These are phyloP conservation scores for Entomortierella chlamydospora DNA, from an alignment of 192 early-diverging fungal genomes.

Conservation along the genomic window DNA sequence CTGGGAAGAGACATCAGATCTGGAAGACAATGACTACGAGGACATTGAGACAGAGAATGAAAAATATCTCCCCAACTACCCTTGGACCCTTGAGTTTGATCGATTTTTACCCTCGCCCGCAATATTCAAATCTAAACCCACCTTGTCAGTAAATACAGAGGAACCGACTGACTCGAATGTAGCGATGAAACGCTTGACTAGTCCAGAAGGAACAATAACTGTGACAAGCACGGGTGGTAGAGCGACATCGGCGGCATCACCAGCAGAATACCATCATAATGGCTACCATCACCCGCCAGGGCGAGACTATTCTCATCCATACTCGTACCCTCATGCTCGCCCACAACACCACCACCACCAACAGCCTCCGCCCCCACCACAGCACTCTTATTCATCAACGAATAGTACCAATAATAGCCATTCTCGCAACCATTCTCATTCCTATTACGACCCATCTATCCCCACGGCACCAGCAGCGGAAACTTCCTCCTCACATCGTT, in stretches of 20 bases:
- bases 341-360: neutral
- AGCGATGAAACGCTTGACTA: slow-evolving; percentile 20
- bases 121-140: slow-evolving; percentile 14
- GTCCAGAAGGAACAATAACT: slow-evolving; percentile 32
- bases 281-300: neutral
- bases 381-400: neutral
- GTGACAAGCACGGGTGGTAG: slow-evolving; percentile 3
- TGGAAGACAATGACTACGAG: slow-evolving; percentile 63
- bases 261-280: slow-evolving; percentile 2
- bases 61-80: slow-evolving; percentile 47
- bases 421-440: slow-evolving; percentile 10
- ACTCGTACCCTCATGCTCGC: neutral
- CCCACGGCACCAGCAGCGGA: slow-evolving; percentile 17
- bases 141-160: neutral
- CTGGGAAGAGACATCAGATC: slow-evolving; percentile 59
- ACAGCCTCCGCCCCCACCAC: neutral
- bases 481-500: neutral
- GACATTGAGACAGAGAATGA: slow-evolving; percentile 52
- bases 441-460: slow-evolving; percentile 9
- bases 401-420: neutral
- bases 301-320: slow-evolving; percentile 5
- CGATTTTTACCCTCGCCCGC: slow-evolving; percentile 29
- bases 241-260: neutral
- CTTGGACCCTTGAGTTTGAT: slow-evolving; percentile 47
- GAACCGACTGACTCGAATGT: neutral